Percentiles rank a stretch among this genome's conserved stretches.
Conservation (phyloP, 2,329 filamentous ascomycete species). For the Tolypocladium amazonense region DNA sequence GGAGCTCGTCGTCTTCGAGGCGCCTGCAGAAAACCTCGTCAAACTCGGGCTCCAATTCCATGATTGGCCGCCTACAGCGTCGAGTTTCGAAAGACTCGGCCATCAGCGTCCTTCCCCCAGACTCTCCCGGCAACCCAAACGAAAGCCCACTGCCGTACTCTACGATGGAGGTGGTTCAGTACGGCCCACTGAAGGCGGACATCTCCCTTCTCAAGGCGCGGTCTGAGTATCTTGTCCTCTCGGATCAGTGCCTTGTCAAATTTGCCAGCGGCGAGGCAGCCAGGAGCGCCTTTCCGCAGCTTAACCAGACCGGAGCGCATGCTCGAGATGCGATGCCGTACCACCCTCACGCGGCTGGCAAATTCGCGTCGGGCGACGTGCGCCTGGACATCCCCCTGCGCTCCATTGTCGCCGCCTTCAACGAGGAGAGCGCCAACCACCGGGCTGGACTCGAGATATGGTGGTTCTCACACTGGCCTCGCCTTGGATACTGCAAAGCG, state of each 20-base stretch:
- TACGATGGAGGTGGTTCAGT: slow-evolving; percentile 30
- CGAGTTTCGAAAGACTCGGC: slow-evolving; percentile 27
- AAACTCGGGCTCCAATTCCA: slow-evolving; percentile 28
- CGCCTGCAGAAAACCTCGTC: slow-evolving; percentile 27
- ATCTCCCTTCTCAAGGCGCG: slow-evolving; percentile 37
- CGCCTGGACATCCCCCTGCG: slow-evolving; percentile 37
- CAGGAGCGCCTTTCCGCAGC: slow-evolving; percentile 33
- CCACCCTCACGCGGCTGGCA: slow-evolving; percentile 13
- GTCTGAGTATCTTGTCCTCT: slow-evolving; percentile 40
- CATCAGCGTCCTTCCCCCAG: slow-evolving; percentile 17
- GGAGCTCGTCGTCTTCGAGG: slow-evolving; percentile 20
- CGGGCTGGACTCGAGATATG: slow-evolving; percentile 45
- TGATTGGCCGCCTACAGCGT: slow-evolving; percentile 30
- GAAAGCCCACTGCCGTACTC: slow-evolving; percentile 21
- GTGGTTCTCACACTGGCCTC: slow-evolving; percentile 37
- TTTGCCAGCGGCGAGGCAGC: slow-evolving; percentile 38
- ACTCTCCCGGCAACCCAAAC: slow-evolving; percentile 15
- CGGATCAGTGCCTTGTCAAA: slow-evolving; percentile 38
- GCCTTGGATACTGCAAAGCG: slow-evolving; percentile 33
- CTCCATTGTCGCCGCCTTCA: slow-evolving; percentile 40
- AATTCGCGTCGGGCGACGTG: slow-evolving; percentile 23
- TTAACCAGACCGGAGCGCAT: slow-evolving; percentile 18
- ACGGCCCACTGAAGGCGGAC: slow-evolving; percentile 38
- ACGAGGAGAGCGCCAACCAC: slow-evolving; percentile 36
- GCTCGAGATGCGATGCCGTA: slow-evolving; percentile 10